Percentiles rank a stretch among this genome's conserved stretches.
Conservation (phyloP, 2,329 filamentous ascomycete genomes). For the Lachnellula willkommii region DNA sequence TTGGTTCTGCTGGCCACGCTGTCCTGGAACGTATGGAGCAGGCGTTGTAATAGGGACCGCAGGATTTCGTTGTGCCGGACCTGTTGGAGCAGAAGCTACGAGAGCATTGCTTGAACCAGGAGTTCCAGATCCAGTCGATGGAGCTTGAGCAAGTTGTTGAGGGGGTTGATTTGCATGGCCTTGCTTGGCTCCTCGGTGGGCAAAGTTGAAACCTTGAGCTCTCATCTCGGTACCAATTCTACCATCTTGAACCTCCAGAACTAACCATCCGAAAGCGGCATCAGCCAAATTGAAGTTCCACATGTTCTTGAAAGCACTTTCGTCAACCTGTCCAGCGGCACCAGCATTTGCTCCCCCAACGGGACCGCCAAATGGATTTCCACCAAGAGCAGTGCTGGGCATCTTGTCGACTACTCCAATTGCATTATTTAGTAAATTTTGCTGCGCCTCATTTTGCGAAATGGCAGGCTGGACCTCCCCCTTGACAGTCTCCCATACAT, state of each 20-base stretch:
- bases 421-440: conserved; percentile 85
- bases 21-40: conserved; percentile 25
- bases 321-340: conserved; percentile 83
- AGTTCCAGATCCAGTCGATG: conserved; percentile 32
- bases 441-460: conserved; percentile 86
- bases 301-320: conserved; percentile 99
- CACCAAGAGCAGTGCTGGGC: conserved; percentile 89
- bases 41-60: conserved; percentile 23
- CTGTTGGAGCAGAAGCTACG: conserved; percentile 30
- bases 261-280: conserved; percentile 92
- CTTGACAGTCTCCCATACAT: conserved; percentile 99
- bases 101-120: conserved; percentile 31
- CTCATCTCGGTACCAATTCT: conserved; percentile 98
- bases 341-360: conserved; percentile 60
- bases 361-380: conserved; percentile 92
- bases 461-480: conserved; percentile 93
- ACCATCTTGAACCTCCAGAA: conserved; percentile 90
- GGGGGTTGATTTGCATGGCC: conserved; percentile 28
- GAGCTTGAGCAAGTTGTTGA: conserved; percentile 31
- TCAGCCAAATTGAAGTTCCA: conserved; percentile 99
- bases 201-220: conserved; percentile 98
- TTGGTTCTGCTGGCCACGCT: conserved; percentile 22
- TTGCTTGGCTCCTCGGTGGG: conserved; percentile 85
- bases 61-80: conserved; percentile 27
- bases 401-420: conserved; percentile 96